Evolutionary conservation across 495 filamentous ascomycete genomes (phyloP).

Genomic region (Penicillium daleae): DNA sequence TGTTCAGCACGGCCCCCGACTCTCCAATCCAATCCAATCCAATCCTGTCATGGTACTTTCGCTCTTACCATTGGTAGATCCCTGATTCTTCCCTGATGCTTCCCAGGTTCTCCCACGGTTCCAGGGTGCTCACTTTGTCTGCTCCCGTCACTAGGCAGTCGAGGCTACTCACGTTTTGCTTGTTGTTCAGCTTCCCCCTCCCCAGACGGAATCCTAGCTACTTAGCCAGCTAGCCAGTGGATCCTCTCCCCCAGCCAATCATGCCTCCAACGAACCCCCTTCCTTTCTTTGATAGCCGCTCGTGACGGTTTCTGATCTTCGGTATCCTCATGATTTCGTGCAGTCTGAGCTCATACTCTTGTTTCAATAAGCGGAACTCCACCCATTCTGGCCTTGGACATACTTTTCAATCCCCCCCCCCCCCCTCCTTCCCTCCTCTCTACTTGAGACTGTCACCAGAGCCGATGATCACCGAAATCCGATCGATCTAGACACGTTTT

Average conservation of each 20-base stretch:
- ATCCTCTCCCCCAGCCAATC: neutral
- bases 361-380: neutral
- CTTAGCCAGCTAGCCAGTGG: neutral
- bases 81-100: conserved; percentile 9
- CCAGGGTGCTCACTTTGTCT: neutral
- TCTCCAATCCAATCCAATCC: neutral
- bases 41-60: no score
- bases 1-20: conserved; percentile 6
- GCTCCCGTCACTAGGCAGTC: neutral
- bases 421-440: no score
- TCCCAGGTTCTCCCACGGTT: conserved; percentile 4
- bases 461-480: conserved; percentile 21
- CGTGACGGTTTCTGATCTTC: neutral
- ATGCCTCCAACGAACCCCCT: neutral
- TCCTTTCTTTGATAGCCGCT: neutral
- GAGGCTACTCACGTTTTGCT: no score
- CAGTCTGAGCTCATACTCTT: neutral
- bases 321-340: no score
- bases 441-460: conserved; percentile 1
- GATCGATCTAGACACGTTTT: conserved; percentile 19
- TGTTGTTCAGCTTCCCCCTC: conserved; percentile 1
- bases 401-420: no score
- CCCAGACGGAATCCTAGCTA: no score
- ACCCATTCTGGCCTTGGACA: neutral
- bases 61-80: neutral